Percentiles rank a stretch among this genome's conserved stretches.
These are phyloP conservation scores for Delphinella strobiligena DNA, from an alignment of 2,329 filamentous ascomycete species.

Conservation along the genomic window DNA sequence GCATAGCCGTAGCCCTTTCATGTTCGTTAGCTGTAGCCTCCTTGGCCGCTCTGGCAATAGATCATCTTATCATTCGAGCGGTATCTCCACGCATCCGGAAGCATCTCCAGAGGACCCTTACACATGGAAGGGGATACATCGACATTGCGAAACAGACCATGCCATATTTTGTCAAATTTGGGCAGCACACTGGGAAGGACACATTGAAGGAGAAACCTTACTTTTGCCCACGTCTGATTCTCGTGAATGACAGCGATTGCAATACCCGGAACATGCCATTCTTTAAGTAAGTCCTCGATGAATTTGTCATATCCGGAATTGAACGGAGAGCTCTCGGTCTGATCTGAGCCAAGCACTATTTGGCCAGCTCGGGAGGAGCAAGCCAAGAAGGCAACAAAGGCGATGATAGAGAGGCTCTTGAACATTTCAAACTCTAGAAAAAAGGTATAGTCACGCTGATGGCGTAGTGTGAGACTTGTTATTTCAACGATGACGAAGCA, in stretches of 20 bases:
- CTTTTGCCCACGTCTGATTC: constrained; percentile 12
- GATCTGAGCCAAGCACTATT: neutral
- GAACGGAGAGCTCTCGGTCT: constrained; percentile 2
- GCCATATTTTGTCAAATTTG: too few relatives aligned
- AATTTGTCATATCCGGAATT: constrained; percentile 9
- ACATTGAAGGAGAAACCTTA: too few relatives aligned
- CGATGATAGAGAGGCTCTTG: neutral
- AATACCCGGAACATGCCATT: constrained; percentile 13
- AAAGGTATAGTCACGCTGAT: too few relatives aligned
- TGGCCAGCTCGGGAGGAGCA: constrained; percentile 1
- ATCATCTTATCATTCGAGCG: neutral
- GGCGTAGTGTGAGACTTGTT: too few relatives aligned
- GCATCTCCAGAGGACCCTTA: too few relatives aligned
- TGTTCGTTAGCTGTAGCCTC: neutral
- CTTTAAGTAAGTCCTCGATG: constrained; percentile 9
- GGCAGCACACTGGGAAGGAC: too few relatives aligned
- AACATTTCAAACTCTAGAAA: too few relatives aligned
- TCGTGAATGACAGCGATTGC: constrained; percentile 11
- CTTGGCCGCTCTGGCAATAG: neutral
- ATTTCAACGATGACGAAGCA: too few relatives aligned
- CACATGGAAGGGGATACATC: too few relatives aligned
- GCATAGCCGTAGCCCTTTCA: constrained; percentile 14
- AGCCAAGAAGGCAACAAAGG: neutral
- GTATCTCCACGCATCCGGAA: too few relatives aligned
- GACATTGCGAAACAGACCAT: too few relatives aligned